phyloP scores from a whole-genome alignment of 2,329 filamentous ascomycete genomes.

The Immersiporthe knoxdaviesiana region DNA sequence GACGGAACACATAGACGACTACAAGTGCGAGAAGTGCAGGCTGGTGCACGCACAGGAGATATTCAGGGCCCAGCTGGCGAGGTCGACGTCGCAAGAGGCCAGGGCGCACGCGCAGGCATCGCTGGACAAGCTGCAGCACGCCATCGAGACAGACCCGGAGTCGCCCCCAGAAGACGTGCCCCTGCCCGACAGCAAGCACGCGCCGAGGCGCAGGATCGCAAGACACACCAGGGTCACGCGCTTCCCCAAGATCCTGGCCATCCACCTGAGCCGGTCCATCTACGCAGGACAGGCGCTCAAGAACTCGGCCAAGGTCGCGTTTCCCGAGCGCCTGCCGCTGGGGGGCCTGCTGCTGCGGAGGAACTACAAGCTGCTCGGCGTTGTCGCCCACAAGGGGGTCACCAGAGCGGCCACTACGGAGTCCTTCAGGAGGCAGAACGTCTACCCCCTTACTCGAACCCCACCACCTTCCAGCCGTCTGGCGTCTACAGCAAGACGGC shows the following conservation, averaged over 20 bases:
- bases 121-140: constrained; percentile 67
- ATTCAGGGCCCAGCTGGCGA: constrained; percentile 63
- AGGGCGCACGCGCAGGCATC: constrained; percentile 57
- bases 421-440: constrained; percentile 85
- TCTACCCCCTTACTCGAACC: constrained; percentile 82
- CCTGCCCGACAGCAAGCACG: constrained; percentile 73
- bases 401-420: constrained; percentile 98
- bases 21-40: constrained; percentile 91
- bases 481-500: constrained; percentile 71
- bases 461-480: constrained; percentile 75
- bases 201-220: constrained; percentile 82
- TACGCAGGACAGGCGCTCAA: constrained; percentile 82
- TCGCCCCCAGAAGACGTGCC: constrained; percentile 70
- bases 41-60: constrained; percentile 75
- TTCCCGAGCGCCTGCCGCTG: constrained; percentile 83
- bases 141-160: constrained; percentile 83
- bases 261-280: constrained; percentile 92
- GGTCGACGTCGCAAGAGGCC: constrained; percentile 56
- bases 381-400: constrained; percentile 96
- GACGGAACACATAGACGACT: constrained; percentile 94
- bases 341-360: constrained; percentile 78
- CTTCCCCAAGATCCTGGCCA: constrained; percentile 87
- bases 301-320: constrained; percentile 91
- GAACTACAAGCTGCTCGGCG: constrained; percentile 80
- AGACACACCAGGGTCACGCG: constrained; percentile 84